Conservation (phyloP, 148 eudicot genomes). For the Cornus florida region DNA sequence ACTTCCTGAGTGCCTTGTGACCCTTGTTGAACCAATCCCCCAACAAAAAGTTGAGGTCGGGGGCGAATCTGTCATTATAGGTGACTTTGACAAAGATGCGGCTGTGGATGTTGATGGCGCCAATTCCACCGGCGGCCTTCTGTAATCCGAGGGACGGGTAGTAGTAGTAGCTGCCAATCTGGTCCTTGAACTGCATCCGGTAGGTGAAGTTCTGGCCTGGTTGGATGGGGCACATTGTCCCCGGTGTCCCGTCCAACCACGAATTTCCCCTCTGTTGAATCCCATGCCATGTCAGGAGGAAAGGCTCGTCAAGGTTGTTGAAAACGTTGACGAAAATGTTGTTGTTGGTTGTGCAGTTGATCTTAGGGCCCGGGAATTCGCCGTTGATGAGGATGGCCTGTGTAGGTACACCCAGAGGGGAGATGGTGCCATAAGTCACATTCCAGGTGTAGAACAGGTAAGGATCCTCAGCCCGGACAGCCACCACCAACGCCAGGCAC, state of each 20-base stretch:
- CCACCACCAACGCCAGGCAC: slow-evolving; percentile 1
- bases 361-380: slow-evolving; percentile 28
- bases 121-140: slow-evolving; percentile 29
- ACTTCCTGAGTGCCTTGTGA: slow-evolving; percentile 11
- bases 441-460: slow-evolving; percentile 27
- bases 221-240: slow-evolving; percentile 32
- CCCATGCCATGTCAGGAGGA: slow-evolving; percentile 30
- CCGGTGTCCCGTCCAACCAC: slow-evolving; percentile 32
- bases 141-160: slow-evolving; percentile 21
- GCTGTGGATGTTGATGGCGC: slow-evolving; percentile 19
- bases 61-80: slow-evolving; percentile 13
- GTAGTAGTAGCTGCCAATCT: slow-evolving; percentile 36
- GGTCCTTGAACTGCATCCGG: slow-evolving; percentile 31
- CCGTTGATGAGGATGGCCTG: slow-evolving; percentile 34
- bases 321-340: slow-evolving; percentile 24
- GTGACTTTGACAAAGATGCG: slow-evolving; percentile 33
- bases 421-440: slow-evolving; percentile 24
- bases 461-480: slow-evolving; percentile 27
- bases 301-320: slow-evolving; percentile 31
- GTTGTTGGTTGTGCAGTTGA: slow-evolving; percentile 28
- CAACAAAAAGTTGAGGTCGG: slow-evolving; percentile 19
- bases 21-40: slow-evolving; percentile 34
- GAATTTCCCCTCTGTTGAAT: slow-evolving; percentile 37
- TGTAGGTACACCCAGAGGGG: slow-evolving; percentile 24
- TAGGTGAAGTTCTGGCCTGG: slow-evolving; percentile 34